Conservation (phyloP, 768 basidiomycete genomes). For the Mrakia blollopis region DNA sequence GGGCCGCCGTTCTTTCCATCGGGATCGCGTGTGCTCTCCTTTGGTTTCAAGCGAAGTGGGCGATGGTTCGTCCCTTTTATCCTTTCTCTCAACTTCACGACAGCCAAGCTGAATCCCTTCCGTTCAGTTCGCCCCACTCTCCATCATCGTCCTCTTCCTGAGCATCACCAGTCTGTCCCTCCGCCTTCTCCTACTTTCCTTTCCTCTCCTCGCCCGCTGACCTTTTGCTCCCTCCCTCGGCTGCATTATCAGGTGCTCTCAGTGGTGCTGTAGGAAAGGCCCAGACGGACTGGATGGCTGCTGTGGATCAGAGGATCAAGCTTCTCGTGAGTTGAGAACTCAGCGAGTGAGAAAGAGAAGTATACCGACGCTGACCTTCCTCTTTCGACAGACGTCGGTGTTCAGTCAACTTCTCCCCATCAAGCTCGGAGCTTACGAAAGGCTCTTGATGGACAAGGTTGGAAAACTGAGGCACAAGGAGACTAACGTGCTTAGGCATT, state of each 20-base stretch:
- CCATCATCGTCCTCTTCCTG: constrained; percentile 20
- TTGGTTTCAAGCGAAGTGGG: constrained; percentile 19
- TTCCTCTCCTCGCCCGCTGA: background rate
- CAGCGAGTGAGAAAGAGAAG: background rate
- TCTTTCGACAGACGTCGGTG: constrained; percentile 5
- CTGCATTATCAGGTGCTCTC: background rate
- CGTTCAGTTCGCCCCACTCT: background rate
- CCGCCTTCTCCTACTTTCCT: background rate
- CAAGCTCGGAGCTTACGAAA: constrained; percentile 26
- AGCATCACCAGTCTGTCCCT: background rate
- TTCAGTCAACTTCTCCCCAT: constrained; percentile 24
- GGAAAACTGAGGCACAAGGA: background rate
- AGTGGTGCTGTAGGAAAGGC: background rate
- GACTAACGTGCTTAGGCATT: background rate
- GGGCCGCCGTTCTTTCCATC: constrained; percentile 12
- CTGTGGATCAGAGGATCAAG: constrained; percentile 26
- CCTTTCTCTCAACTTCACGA: background rate
- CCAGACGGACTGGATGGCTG: constrained; percentile 22
- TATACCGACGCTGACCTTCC: background rate
- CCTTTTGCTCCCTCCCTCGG: background rate
- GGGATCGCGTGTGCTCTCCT: constrained; percentile 19
- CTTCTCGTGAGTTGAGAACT: constrained; percentile 4
- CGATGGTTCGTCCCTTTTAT: constrained; percentile 11
- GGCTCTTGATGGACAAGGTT: background rate
- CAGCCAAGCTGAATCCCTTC: background rate